phyloP scores from a whole-genome alignment of 768 basidiomycete species.

The Hericium erinaceus region DNA sequence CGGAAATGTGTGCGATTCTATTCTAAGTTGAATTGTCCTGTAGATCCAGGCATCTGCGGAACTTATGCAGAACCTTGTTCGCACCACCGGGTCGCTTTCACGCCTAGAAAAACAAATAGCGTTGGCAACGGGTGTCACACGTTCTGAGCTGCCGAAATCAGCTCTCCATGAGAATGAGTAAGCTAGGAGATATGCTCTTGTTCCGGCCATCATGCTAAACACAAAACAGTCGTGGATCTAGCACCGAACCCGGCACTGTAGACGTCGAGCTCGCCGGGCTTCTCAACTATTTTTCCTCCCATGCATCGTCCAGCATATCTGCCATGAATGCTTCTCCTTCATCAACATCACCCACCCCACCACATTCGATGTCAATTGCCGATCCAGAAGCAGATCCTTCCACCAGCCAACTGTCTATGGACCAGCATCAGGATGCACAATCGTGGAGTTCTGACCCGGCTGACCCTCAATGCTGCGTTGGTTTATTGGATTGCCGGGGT shows the following conservation, averaged over 20 bases:
- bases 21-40: too few species aligned
- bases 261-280: not conserved
- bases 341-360: not conserved
- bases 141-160: not conserved
- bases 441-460: not conserved
- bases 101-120: constrained; percentile 2
- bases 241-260: not conserved
- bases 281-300: not conserved
- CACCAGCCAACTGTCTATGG: not conserved
- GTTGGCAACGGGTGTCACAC: not conserved
- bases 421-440: not conserved
- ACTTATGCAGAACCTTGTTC: constrained; percentile 9
- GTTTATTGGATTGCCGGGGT: not conserved
- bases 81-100: constrained; percentile 1
- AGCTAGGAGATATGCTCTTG: not conserved
- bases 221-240: not conserved
- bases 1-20: not conserved
- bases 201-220: not conserved
- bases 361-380: too few species aligned
- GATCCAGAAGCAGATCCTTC: not conserved
- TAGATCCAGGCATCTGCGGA: constrained; percentile 7
- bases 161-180: not conserved
- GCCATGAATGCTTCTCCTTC: not conserved
- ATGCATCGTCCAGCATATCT: not conserved
- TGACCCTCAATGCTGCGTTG: not conserved